Conservation (phyloP, 768 basidiomycete species). For the Amanita polypyramis region DNA sequence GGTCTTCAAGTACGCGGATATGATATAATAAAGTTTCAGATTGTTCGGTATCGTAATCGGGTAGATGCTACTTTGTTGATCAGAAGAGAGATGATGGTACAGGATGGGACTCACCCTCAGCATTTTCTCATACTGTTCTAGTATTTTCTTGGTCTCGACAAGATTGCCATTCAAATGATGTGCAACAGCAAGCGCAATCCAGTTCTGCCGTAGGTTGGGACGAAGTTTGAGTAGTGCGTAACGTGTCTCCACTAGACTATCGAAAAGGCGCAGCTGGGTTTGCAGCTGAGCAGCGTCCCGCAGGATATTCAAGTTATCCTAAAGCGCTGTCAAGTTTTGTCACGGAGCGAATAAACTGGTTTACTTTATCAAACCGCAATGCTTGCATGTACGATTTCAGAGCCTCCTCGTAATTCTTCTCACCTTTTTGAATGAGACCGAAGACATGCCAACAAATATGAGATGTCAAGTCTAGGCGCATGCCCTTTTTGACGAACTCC, state of each 20-base stretch:
- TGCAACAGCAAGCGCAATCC: slow-evolving; percentile 84
- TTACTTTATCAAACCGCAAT: slow-evolving; percentile 78
- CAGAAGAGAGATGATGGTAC: not conserved
- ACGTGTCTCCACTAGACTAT: slow-evolving; percentile 72
- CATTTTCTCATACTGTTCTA: slow-evolving; percentile 61
- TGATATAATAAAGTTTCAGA: slow-evolving; percentile 79
- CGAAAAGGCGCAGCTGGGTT: slow-evolving; percentile 76
- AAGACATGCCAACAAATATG: slow-evolving; percentile 99
- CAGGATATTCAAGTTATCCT: slow-evolving; percentile 94
- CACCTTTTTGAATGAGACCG: slow-evolving; percentile 87
- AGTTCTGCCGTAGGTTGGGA: slow-evolving; percentile 78
- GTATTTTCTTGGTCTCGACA: slow-evolving; percentile 54
- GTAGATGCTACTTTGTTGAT: slow-evolving; percentile 44
- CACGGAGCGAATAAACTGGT: slow-evolving; percentile 14
- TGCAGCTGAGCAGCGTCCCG: slow-evolving; percentile 86
- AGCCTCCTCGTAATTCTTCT: slow-evolving; percentile 93
- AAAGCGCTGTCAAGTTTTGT: not conserved
- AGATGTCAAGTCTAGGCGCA: slow-evolving; percentile 70
- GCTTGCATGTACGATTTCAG: slow-evolving; percentile 89
- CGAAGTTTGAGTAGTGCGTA: slow-evolving; percentile 70
- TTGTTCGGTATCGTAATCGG: slow-evolving; percentile 71
- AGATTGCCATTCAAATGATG: slow-evolving; percentile 76
- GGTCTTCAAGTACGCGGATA: slow-evolving; percentile 60
- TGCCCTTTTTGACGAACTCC: slow-evolving; percentile 76
- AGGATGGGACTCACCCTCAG: slow-evolving; percentile 46